Evolutionary conservation across 352 stramenopile genomes (phyloP).

Genomic region (Pythium insidiosum): DNA sequence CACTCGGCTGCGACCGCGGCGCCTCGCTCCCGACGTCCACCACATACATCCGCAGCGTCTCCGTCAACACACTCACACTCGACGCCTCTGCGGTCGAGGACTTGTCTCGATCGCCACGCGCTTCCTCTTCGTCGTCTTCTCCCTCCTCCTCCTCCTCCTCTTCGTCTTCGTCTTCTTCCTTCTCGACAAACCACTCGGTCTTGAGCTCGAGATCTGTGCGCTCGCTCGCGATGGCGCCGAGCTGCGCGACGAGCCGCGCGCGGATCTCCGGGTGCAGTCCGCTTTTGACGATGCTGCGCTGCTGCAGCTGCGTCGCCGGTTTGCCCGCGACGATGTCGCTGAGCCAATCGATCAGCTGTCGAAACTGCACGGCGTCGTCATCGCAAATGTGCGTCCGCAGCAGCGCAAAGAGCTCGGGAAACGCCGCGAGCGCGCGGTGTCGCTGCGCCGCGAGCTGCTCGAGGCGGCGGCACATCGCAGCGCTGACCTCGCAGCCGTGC

Average conservation of each 20-base stretch:
- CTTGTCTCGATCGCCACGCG: conserved; percentile 2
- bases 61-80: conserved; percentile 25
- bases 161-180: conserved; percentile 13
- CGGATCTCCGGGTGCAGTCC: conserved; percentile 68
- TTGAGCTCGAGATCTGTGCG: conserved; percentile 51
- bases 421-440: conserved; percentile 40
- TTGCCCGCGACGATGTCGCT: conserved; percentile 51
- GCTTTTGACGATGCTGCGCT: conserved; percentile 66
- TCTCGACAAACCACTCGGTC: conserved; percentile 63
- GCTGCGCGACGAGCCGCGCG: conserved; percentile 46
- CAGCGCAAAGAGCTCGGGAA: conserved; percentile 63
- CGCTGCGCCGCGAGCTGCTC: conserved; percentile 45
- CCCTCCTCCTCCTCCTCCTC: conserved; percentile 24
- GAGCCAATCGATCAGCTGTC: conserved; percentile 61
- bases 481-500: conserved; percentile 66
- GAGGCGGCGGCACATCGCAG: conserved; percentile 58
- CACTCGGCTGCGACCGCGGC: not conserved
- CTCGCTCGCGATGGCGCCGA: conserved; percentile 52
- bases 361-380: conserved; percentile 64
- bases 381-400: conserved; percentile 58
- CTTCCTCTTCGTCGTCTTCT: conserved; percentile 9
- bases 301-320: conserved; percentile 37
- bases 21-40: conserved; percentile 4
- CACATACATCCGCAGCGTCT: conserved; percentile 67
- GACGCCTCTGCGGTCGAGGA: conserved; percentile 1